Evolutionary conservation across 1,139 yeast species (phyloP), one percentile per base, ranked within the genome.

Genomic region (Pichia sp.): DNA sequence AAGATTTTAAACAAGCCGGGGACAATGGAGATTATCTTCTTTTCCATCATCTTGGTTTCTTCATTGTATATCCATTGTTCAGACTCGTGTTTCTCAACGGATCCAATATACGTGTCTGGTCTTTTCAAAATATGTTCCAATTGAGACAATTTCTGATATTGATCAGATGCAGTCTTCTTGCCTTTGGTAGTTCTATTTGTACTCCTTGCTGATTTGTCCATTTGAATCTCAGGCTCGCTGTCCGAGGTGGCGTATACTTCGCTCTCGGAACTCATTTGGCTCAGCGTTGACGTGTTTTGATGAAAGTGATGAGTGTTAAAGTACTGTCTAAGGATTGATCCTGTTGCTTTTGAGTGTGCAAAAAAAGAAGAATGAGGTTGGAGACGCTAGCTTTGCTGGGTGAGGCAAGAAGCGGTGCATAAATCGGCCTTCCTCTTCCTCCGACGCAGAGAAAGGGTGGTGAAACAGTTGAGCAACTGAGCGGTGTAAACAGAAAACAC

Each of bases 41-140:
- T 77, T 30, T 63, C 76, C 95, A 93, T 85, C 22, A 78, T 69
- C 47, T 82, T 83, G 1, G 75, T 65, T 22, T 68, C 74, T 19
- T 74, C 74, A 55, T 86, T 86, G 53, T 68, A 81, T 32, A 87
- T 72, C 98, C 98, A 93, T 76, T 86, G 81, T 41, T 76, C 78
- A 35, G 79, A 73, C 37, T 77, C 82, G 30, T 85, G 77, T 38
- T 71, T 73, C 60, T 91, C 98, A 27, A 88, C 83, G 2, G 97
- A 87, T 6, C 99, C 99, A 51, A 93, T 82, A 62, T 93, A 93
- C 6, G 98, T 91, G 57, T 93, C 99, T 1, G 99, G 99, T 60
- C 99, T 81, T 59, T 87, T 87, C 54, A 93, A 68, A 44, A 93
- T 91, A 70, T 93, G 99, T 56, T 93, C 97, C 51, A 93, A 67